phyloP scores from a whole-genome alignment of 75 land plant species.

The Cunninghamia lanceolata region DNA sequence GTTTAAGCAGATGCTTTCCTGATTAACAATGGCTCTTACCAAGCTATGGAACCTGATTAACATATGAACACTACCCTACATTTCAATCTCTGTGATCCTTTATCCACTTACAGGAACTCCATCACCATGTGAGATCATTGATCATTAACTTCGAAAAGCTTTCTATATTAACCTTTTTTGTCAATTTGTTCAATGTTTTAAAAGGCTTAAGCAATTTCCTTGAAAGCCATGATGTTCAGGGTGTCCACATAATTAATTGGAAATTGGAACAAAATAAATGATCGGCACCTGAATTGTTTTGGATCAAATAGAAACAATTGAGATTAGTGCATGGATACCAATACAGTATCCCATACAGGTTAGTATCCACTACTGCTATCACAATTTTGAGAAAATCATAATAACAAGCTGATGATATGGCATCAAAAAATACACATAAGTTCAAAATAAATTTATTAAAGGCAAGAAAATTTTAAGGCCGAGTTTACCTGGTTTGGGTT shows the following conservation, averaged over 20 bases:
- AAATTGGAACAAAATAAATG: neutral
- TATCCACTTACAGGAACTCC: neutral
- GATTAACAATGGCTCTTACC: neutral
- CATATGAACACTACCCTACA: neutral
- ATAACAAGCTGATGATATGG: neutral
- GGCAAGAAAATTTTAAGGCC: neutral
- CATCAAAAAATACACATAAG: neutral
- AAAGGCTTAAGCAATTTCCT: neutral
- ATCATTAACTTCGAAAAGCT: neutral
- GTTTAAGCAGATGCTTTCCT: neutral
- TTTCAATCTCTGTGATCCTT: neutral
- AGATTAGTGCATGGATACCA: neutral
- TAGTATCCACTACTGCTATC: neutral
- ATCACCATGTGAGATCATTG: neutral
- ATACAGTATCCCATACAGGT: neutral
- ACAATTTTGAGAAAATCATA: neutral
- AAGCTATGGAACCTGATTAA: neutral
- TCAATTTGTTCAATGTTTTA: neutral
- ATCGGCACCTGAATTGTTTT: neutral
- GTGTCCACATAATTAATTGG: neutral
- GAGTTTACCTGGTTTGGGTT: neutral
- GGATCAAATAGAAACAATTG: neutral
- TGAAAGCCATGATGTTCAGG: neutral
- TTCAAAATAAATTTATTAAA: neutral
- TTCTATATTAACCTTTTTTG: neutral